Base-by-base conservation (phyloP, 257 asterid genomes). In the Dorcoceras hygrometricum region DNA sequence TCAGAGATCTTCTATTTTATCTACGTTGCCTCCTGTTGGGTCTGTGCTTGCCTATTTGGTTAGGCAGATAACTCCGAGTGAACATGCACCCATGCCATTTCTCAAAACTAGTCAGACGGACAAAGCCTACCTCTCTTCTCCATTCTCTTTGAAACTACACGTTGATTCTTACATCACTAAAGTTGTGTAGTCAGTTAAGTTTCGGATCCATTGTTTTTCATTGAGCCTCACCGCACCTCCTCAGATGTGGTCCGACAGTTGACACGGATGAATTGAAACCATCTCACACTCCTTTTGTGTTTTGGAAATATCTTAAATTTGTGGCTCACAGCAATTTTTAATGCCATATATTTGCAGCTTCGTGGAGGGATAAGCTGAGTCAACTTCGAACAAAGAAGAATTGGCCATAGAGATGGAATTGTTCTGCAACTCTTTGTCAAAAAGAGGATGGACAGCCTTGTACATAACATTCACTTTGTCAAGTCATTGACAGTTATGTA, bases 311-410 rank as follows among this genome's bases (percentile, higher is more conserved):
- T n/a, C n/a, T n/a, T n/a, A 59, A 18, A 6, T 60, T 11, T 3
- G 26, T n/a, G 34, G 28, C 25, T 60, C 19, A 23, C n/a, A 5
- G 18, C 22, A 16, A 16, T 29, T 60, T 31, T 7, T 31, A 24
- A 31, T 19, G 6, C 4, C 16, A 28, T 60, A 6, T 23, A 68
- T 46, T 46, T 16, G 24, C 84, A 83, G 88, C 88, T 71, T 68
- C 59, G 18, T 80, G 76, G 80, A 78, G 88, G 83, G 88, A 83
- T 71, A 83, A 74, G 75, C 86, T 83, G 27, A 80, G 82, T 50
- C 82, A 80, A 73, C 77, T 80, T 58, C 88, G 88, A 18, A 80
- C 86, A 1, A 80, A 80, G 63, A 78, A 78, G 75, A 83, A 83
- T 43, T 83, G 84, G 88, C 72, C 85, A 73, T 83, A 73, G 62